Conservation (phyloP, 306 rosid species). For the Canavalia ensiformis region DNA sequence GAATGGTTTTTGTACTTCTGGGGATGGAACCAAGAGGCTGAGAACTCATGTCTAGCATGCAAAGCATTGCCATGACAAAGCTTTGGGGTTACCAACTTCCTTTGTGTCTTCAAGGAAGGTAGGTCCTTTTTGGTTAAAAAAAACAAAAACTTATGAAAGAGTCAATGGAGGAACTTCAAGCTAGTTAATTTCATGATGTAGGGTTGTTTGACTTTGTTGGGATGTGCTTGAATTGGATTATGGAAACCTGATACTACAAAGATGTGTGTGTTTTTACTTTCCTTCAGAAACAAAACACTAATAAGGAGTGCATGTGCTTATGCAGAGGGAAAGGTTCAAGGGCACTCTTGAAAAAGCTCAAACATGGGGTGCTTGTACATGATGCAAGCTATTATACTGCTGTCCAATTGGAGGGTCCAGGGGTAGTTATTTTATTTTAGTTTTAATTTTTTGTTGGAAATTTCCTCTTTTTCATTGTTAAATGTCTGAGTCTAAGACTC, state of each 20-base stretch:
- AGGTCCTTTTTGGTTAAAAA: neutral
- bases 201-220: conserved; percentile 24
- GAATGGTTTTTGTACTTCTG: conserved; percentile 68
- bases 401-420: conserved; percentile 87
- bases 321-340: conserved; percentile 87
- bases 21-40: conserved; percentile 87
- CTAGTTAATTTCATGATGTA: conserved; percentile 12
- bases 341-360: conserved; percentile 77
- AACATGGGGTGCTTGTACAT: conserved; percentile 71
- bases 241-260: conserved; percentile 8
- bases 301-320: conserved; percentile 30
- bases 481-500: neutral
- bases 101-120: conserved; percentile 84
- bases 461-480: neutral
- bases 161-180: neutral
- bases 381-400: conserved; percentile 84
- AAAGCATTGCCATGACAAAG: conserved; percentile 83
- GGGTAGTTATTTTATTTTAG: conserved; percentile 51
- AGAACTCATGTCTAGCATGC: conserved; percentile 97
- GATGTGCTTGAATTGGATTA: conserved; percentile 20
- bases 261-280: neutral
- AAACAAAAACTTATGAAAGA: neutral
- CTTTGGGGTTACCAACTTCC: conserved; percentile 92
- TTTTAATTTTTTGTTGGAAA: neutral
- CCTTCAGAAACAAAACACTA: conserved; percentile 34